Evolutionary conservation across 2,329 filamentous ascomycete species (phyloP).

Genomic region (Achaetomium macrosporum): DNA sequence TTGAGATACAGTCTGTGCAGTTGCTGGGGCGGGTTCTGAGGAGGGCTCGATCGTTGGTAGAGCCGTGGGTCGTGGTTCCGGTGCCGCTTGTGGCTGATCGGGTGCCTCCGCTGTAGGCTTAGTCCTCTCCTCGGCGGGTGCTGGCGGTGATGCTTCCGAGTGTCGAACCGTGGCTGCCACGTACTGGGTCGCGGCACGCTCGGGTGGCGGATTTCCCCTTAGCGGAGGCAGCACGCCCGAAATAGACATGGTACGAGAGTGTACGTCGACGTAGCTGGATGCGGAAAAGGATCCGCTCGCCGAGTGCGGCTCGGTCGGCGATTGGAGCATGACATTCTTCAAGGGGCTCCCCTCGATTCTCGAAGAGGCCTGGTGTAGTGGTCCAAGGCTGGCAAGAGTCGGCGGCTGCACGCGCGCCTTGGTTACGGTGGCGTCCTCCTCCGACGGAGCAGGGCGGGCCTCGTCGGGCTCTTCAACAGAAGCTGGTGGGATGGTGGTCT

Average conservation of each 20-base stretch:
- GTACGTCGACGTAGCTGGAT: slow-evolving; percentile 12
- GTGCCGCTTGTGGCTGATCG: not conserved
- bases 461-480: slow-evolving; percentile 23
- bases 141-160: not conserved
- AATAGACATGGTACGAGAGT: not conserved
- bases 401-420: slow-evolving; percentile 29
- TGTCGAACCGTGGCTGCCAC: not conserved
- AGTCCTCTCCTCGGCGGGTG: not conserved
- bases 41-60: not conserved
- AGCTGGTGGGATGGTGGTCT: slow-evolving; percentile 20
- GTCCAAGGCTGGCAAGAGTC: slow-evolving; percentile 26
- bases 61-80: not conserved
- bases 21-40: not conserved
- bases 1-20: not conserved
- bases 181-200: not conserved
- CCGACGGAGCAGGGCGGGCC: slow-evolving; percentile 4
- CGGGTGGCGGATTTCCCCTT: not conserved
- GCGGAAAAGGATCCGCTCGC: slow-evolving; percentile 1
- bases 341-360: slow-evolving; percentile 46
- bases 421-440: slow-evolving; percentile 20
- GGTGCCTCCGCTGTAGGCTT: not conserved
- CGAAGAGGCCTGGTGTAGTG: slow-evolving; percentile 18
- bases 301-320: slow-evolving; percentile 34
- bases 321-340: slow-evolving; percentile 45
- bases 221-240: not conserved